Percentiles rank a stretch among this genome's conserved stretches.
Evolutionary conservation across 441 rosid species (phyloP).

Genomic region (Populus hybrid): DNA sequence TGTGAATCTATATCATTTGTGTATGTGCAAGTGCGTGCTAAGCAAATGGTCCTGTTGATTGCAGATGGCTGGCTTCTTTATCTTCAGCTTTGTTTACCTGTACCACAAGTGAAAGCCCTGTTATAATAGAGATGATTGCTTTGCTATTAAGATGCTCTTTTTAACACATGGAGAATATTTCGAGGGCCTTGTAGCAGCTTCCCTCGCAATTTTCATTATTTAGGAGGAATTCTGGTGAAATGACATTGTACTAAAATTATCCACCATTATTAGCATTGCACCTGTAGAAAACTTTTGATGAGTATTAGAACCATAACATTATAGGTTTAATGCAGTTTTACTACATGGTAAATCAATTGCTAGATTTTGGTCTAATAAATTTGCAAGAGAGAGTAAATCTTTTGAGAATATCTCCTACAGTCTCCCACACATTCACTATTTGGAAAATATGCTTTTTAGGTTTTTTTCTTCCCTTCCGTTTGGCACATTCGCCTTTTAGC

Average conservation of each 20-base stretch:
- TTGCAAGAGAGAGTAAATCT: not conserved
- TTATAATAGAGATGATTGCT: not conserved
- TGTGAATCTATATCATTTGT: not conserved
- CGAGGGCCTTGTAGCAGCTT: not conserved
- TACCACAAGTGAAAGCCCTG: conserved; percentile 46
- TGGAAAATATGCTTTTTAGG: not conserved
- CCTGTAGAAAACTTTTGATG: not conserved
- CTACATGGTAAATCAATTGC: not conserved
- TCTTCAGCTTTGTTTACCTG: conserved; percentile 63
- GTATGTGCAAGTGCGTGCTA: not conserved
- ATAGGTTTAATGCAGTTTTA: not conserved
- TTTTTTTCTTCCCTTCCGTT: not conserved
- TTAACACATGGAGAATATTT: not conserved
- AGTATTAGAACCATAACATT: not conserved
- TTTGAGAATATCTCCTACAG: not conserved
- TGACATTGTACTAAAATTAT: not conserved
- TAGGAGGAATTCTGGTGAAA: not conserved
- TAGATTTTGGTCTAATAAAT: not conserved
- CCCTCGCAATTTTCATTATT: conserved; percentile 1
- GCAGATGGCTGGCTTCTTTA: conserved; percentile 82
- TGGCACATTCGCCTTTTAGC: not conserved
- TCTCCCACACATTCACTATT: no score
- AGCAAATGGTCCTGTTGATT: conserved; percentile 12
- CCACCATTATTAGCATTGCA: not conserved
- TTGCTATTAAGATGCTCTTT: not conserved